phyloP scores from a whole-genome alignment of 805 yeast genomes.

The Teunomyces kruisii region DNA sequence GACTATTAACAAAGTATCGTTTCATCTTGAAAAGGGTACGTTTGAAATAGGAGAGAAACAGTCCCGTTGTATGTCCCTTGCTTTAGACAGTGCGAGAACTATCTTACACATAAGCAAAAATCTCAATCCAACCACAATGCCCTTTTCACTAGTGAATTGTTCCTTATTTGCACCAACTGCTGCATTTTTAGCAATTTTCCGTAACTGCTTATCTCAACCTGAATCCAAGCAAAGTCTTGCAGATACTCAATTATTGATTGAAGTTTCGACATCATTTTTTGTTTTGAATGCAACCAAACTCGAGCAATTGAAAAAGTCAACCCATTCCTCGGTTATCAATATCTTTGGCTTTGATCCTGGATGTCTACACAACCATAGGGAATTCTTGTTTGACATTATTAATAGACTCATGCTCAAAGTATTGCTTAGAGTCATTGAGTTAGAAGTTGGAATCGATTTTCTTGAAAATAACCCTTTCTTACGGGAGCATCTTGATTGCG shows the following conservation, averaged over 20 bases:
- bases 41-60: constrained; percentile 11
- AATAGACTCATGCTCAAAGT: constrained; percentile 1
- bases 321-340: neutral
- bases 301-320: neutral
- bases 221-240: constrained; percentile 20
- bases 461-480: neutral
- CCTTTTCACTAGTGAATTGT: constrained; percentile 28
- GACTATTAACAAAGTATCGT: constrained; percentile 29
- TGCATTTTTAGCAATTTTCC: constrained; percentile 22
- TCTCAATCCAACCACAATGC: constrained; percentile 9
- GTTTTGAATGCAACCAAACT: constrained; percentile 2
- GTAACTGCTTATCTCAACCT: constrained; percentile 24
- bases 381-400: constrained; percentile 2
- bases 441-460: neutral
- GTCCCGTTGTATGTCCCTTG: constrained; percentile 15
- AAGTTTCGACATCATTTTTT: constrained; percentile 17
- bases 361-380: constrained; percentile 1
- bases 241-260: constrained; percentile 31
- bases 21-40: constrained; percentile 7
- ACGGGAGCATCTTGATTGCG: constrained; percentile 1
- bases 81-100: constrained; percentile 30
- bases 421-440: constrained; percentile 1
- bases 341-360: constrained; percentile 1
- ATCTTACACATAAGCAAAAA: constrained; percentile 18
- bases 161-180: constrained; percentile 28